phyloP scores from a whole-genome alignment of 2,329 filamentous ascomycete species.

The Blastomyces silverae region DNA sequence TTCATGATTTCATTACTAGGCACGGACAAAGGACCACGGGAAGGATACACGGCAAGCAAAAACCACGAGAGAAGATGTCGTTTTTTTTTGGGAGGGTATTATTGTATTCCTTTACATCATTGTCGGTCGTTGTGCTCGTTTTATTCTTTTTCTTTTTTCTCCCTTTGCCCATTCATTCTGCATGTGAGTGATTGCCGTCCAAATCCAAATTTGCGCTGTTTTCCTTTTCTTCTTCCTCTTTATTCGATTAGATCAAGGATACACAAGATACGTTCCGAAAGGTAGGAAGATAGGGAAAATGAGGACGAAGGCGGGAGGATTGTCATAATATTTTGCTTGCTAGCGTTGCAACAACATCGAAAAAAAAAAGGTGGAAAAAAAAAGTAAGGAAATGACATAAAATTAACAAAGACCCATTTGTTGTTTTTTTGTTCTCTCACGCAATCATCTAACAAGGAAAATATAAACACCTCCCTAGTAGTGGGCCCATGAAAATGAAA shows the following conservation, averaged over 20 bases:
- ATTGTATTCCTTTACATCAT: not conserved
- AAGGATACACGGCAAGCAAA: not conserved
- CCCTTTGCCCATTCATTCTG: too few species aligned
- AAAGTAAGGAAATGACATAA: not conserved
- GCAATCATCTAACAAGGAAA: constrained; percentile 13
- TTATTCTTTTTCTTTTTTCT: not conserved
- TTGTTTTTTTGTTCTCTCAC: not conserved
- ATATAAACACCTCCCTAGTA: constrained; percentile 12
- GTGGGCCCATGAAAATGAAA: constrained; percentile 13
- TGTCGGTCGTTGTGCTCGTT: not conserved
- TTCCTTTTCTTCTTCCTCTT: not conserved
- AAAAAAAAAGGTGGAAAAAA: not conserved
- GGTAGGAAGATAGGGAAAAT: not conserved
- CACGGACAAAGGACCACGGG: too few species aligned
- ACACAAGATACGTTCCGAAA: not conserved
- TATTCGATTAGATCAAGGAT: not conserved
- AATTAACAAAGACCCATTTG: constrained; percentile 5
- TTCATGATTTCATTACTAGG: too few species aligned
- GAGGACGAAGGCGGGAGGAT: not conserved
- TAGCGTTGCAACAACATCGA: constrained; percentile 7
- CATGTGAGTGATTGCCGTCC: too few species aligned
- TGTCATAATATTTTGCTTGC: constrained; percentile 10
- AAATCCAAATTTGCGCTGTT: not conserved
- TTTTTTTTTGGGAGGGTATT: not conserved
- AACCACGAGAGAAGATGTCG: not conserved